phyloP scores from a whole-genome alignment of 2,329 filamentous ascomycete species.

The Zymoseptoria ardabiliae region DNA sequence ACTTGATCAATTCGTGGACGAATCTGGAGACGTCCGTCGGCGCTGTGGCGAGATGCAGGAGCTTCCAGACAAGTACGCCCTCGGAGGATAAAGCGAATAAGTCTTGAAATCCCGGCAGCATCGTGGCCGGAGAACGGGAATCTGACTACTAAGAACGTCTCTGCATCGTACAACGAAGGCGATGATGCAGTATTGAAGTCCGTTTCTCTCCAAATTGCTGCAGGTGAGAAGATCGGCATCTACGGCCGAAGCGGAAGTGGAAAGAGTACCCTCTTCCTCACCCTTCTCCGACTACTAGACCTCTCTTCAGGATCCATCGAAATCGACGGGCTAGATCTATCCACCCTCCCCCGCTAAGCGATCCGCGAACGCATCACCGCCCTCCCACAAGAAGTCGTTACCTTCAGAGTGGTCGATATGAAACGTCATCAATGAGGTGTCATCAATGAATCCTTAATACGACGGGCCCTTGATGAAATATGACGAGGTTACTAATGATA shows the following conservation, averaged over 20 bases:
- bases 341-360: conserved; percentile 35
- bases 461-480: too few species aligned
- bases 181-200: conserved; percentile 37
- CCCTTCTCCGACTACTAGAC: conserved; percentile 45
- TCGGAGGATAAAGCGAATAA: conserved; percentile 51
- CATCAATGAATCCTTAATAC: too few species aligned
- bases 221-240: conserved; percentile 45
- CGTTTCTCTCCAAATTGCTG: conserved; percentile 34
- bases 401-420: too few species aligned
- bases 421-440: too few species aligned
- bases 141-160: conserved; percentile 63
- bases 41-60: conserved; percentile 48
- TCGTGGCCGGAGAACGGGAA: conserved; percentile 69
- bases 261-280: conserved; percentile 44
- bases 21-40: conserved; percentile 52
- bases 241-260: conserved; percentile 51
- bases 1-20: conserved; percentile 49
- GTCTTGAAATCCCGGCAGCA: conserved; percentile 55
- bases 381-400: not conserved
- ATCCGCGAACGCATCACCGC: conserved; percentile 43
- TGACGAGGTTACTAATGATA: too few species aligned
- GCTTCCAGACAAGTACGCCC: conserved; percentile 41
- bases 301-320: conserved; percentile 36
- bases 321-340: conserved; percentile 44
- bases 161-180: conserved; percentile 17